Evolutionary conservation across 306 rosid species (phyloP).

Genomic region (Senna siamea): DNA sequence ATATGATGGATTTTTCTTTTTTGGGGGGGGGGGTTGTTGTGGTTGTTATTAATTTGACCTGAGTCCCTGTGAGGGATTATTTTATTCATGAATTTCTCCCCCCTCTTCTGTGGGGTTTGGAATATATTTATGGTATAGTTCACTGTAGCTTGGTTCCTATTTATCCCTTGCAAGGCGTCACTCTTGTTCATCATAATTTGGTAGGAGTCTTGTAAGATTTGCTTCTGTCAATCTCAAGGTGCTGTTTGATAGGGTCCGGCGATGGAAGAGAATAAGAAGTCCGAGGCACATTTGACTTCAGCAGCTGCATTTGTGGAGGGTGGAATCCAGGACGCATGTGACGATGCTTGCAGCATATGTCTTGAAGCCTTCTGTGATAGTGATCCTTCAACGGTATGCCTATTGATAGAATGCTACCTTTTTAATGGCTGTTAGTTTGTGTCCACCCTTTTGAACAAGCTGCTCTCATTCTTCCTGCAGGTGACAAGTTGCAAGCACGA

Average conservation of each 20-base stretch:
- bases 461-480: slow-evolving; percentile 47
- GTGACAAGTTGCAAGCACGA: slow-evolving; percentile 90
- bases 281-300: slow-evolving; percentile 86
- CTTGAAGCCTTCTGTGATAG: slow-evolving; percentile 83
- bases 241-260: slow-evolving; percentile 52
- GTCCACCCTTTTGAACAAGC: slow-evolving; percentile 18
- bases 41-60: background rate
- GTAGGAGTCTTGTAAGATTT: background rate
- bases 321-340: slow-evolving; percentile 96
- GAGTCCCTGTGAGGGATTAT: background rate
- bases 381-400: slow-evolving; percentile 86
- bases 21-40: background rate
- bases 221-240: background rate
- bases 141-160: no score
- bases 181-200: background rate
- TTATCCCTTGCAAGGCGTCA: background rate
- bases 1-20: background rate
- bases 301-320: slow-evolving; percentile 99
- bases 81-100: no score
- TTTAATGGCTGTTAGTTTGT: slow-evolving; percentile 8
- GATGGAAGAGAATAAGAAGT: slow-evolving; percentile 57
- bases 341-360: slow-evolving; percentile 95
- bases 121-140: background rate
- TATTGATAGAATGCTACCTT: background rate
- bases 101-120: no score